phyloP scores from a whole-genome alignment of 176 grass and related monocot species.

The Bromus sterilis region DNA sequence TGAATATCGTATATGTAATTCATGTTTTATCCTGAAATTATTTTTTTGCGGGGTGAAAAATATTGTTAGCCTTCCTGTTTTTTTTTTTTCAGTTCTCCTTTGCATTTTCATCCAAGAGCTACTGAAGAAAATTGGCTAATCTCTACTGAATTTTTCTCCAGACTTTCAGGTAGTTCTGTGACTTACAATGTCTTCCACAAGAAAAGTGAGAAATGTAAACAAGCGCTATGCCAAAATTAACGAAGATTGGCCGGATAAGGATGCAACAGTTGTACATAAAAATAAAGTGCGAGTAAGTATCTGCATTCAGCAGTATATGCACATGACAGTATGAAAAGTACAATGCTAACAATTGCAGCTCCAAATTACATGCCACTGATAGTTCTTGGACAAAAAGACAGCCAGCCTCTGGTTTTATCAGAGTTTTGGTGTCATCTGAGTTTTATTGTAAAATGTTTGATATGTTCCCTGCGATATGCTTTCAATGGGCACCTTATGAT shows the following conservation, averaged over 20 bases:
- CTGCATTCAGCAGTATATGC: neutral
- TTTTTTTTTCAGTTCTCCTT: neutral
- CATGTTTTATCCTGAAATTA: neutral
- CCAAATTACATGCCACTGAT: neutral
- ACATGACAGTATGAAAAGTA: neutral
- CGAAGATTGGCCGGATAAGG: slow-evolving; percentile 78
- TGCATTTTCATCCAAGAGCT: neutral
- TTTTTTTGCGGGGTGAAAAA: no score
- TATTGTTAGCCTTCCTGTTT: neutral
- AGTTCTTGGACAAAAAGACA: neutral
- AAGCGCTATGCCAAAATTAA: slow-evolving; percentile 78
- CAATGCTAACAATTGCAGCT: neutral
- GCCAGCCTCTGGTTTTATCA: neutral
- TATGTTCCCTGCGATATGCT: neutral
- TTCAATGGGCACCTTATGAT: neutral
- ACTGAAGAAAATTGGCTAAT: neutral
- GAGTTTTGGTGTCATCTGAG: neutral
- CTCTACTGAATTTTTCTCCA: slow-evolving; percentile 12
- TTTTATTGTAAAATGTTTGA: neutral
- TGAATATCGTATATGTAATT: neutral
- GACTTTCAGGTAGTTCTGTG: slow-evolving; percentile 20
- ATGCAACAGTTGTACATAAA: slow-evolving; percentile 44
- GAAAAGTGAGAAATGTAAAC: slow-evolving; percentile 77
- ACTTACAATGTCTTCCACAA: slow-evolving; percentile 67
- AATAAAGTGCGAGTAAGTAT: slow-evolving; percentile 58